Conservation (phyloP, 192 early-diverging fungal species). For the Gryganskiella cystojenkinii region DNA sequence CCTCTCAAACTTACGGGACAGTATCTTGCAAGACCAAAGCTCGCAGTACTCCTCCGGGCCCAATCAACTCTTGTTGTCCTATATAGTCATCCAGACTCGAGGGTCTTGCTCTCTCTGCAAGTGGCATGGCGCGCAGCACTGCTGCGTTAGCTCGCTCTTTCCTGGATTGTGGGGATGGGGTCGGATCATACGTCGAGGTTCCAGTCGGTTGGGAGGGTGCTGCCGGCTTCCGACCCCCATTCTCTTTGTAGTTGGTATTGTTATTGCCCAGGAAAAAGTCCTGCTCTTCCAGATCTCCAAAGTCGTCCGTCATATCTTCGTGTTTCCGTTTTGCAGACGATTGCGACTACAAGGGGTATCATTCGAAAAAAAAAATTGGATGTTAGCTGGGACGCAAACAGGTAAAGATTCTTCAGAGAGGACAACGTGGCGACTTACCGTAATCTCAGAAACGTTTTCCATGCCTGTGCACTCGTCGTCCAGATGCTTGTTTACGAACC, state of each 20-base stretch:
- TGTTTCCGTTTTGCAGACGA: constrained; percentile 29
- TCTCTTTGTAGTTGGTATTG: neutral
- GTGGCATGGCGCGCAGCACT: constrained; percentile 57
- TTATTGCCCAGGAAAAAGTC: neutral
- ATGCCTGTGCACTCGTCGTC: constrained; percentile 55
- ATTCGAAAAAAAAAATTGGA: neutral
- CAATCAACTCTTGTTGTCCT: constrained; percentile 78
- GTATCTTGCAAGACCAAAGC: constrained; percentile 71
- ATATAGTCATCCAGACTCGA: constrained; percentile 71
- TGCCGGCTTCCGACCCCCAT: neutral
- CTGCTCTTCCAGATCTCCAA: constrained; percentile 12
- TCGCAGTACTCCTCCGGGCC: constrained; percentile 70
- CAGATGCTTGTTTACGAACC: constrained; percentile 63
- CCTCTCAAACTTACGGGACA: constrained; percentile 56
- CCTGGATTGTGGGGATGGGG: constrained; percentile 3
- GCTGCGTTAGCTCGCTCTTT: constrained; percentile 46
- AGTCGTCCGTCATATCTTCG: constrained; percentile 12
- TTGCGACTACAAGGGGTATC: neutral
- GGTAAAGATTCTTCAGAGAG: neutral
- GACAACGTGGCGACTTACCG: constrained; percentile 6
- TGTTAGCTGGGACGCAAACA: neutral
- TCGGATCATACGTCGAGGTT: no score
- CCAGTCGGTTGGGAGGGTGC: no score
- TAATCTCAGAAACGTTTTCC: constrained; percentile 22
- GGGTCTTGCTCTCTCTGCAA: constrained; percentile 74